Evolutionary conservation across 306 rosid genomes (phyloP).

Genomic region (Coriaria nepalensis): DNA sequence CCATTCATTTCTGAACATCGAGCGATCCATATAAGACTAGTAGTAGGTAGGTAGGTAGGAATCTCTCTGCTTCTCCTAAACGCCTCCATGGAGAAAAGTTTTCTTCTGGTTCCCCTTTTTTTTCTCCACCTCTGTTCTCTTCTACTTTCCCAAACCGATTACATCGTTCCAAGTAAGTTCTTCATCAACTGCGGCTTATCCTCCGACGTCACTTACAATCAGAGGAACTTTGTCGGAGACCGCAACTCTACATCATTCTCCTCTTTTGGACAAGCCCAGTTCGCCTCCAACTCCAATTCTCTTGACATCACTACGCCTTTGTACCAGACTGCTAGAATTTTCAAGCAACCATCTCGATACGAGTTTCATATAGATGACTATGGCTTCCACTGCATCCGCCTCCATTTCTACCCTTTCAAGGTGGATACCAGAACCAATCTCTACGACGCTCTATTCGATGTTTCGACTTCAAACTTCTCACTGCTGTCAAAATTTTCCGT

Average conservation of each 20-base stretch:
- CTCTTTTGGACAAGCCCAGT: background rate
- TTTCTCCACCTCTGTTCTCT: background rate
- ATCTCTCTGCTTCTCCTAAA: too few relatives aligned
- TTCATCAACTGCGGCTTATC: background rate
- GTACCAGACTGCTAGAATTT: slow-evolving; percentile 32
- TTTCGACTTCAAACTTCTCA: slow-evolving; percentile 15
- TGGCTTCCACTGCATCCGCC: slow-evolving; percentile 24
- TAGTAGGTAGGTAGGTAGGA: too few relatives aligned
- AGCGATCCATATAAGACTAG: too few relatives aligned
- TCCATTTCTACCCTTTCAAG: slow-evolving; percentile 32
- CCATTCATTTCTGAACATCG: too few relatives aligned
- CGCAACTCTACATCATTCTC: background rate
- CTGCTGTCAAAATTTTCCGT: slow-evolving; percentile 9
- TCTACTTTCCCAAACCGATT: background rate
- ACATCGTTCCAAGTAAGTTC: background rate
- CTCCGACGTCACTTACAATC: background rate
- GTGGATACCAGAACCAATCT: background rate
- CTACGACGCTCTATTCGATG: slow-evolving; percentile 24
- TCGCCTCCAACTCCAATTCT: too few relatives aligned
- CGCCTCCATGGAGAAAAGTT: background rate
- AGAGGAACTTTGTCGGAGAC: slow-evolving; percentile 13
- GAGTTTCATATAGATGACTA: slow-evolving; percentile 1
- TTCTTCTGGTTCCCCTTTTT: background rate
- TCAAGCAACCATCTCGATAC: slow-evolving; percentile 4
- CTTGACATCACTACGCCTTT: slow-evolving; percentile 1